A percentile compares a stretch with the other conserved stretches of the same genome.
Evolutionary conservation across 2,329 filamentous ascomycete species (phyloP).

Genomic region (Rhynchosporium secalis): DNA sequence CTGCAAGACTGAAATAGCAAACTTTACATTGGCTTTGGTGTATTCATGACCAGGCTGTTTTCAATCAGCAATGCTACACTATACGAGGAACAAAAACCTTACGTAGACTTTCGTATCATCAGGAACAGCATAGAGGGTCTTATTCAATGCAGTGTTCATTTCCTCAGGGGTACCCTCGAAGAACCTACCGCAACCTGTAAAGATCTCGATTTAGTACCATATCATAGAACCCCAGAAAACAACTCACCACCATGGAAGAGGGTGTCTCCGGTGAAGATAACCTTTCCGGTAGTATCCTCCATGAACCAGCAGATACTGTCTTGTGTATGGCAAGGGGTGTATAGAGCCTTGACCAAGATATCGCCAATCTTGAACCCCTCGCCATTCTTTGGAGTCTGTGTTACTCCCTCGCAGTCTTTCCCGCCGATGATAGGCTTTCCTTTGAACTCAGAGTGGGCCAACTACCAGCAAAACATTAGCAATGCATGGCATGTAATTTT

Average conservation of each 20-base stretch:
- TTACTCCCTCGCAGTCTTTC: slow-evolving; percentile 80
- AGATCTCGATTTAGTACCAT: not conserved
- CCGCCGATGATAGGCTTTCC: slow-evolving; percentile 76
- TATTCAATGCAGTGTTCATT: slow-evolving; percentile 92
- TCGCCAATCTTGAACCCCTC: slow-evolving; percentile 79
- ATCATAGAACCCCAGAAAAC: not conserved
- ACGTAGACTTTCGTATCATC: slow-evolving; percentile 92
- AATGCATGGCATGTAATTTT: not conserved
- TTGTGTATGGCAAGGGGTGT: slow-evolving; percentile 97
- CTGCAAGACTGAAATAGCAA: slow-evolving; percentile 73
- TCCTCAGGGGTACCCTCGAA: slow-evolving; percentile 88
- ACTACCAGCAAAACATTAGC: slow-evolving; percentile 20
- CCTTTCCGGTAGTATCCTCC: slow-evolving; percentile 75
- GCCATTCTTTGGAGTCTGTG: slow-evolving; percentile 71
- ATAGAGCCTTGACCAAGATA: slow-evolving; percentile 81
- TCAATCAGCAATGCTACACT: slow-evolving; percentile 16
- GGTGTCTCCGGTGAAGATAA: slow-evolving; percentile 94
- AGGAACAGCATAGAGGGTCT: slow-evolving; percentile 75
- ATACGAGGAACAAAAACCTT: slow-evolving; percentile 41
- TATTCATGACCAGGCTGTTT: slow-evolving; percentile 89
- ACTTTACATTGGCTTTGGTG: slow-evolving; percentile 94
- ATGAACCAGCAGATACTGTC: slow-evolving; percentile 96
- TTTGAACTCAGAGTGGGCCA: slow-evolving; percentile 34
- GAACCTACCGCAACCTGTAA: slow-evolving; percentile 83
- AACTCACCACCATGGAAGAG: slow-evolving; percentile 82